Base-by-base conservation (phyloP, 2,329 filamentous ascomycete genomes). In the Sporothrix luriei region DNA sequence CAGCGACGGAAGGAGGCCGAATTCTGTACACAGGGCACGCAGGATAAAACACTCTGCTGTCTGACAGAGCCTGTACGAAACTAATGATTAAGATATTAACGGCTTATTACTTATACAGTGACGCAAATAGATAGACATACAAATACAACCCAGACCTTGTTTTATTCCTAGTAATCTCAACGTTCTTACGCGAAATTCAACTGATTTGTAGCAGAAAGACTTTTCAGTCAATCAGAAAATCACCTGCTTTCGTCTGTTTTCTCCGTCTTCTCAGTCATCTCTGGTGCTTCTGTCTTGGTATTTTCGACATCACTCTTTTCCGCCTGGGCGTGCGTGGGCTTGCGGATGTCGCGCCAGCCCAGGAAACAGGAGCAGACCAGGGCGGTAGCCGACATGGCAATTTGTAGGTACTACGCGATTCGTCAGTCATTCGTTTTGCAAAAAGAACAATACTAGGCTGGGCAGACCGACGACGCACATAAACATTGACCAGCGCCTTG, bases 311-410 rank as follows among this genome's bases (percentile, higher is more conserved):
- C 64, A 3, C 33, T 21, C 33, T 66, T 54, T 26, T 55, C 64
- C 64, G 19, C 40, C 19, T 48, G 21, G 0, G 13, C 52, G 1
- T 33, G 51, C 19, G 48, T 40, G 57, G 51, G 61, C 10, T 71
- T 71, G 13, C 70, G 59, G 55, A 72, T 62, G 24, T 72, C 68
- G 3, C 52, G 46, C 71, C 71, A 72, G 3, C 71, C 69, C 24
- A 71, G 61, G 29, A 72, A 72, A 9, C 33, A 71, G 1, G 64
- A 66, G 43, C 66, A 70, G 5, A 71, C 43, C 14, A 71, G 40
- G 2, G 69, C 66, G 0, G 38, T 33, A 7, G 64, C 52, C 1
- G 69, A 65, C 19, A 71, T n/a, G 14, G 68, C 71, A 6, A 72
- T 65, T 49, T 72, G 71, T 5, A 72, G 59, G 16, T 72, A 72